Evolutionary conservation across 129 eudicot genomes (phyloP), one percentile per base, ranked within the genome.

Genomic region (Flaveria bidentis): DNA sequence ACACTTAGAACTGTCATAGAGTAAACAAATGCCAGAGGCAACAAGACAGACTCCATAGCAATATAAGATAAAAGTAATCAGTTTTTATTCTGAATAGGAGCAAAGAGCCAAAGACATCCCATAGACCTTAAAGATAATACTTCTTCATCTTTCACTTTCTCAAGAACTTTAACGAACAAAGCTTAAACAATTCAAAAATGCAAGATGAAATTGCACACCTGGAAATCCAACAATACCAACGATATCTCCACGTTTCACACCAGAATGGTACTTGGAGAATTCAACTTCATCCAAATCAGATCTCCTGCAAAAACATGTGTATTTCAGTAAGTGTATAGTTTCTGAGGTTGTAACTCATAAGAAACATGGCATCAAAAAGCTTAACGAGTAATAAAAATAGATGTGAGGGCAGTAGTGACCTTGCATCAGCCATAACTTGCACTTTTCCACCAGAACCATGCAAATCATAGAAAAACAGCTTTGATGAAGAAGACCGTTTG

Each of bases 361-460:
- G 18, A 36, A 73, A 39, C 53, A 72, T 17, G 0, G 1, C 20
- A 47, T 45, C 22, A 39, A 72, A 50, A 33, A 16, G 56, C 69
- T 73, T 65, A 25, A 30, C 4, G 44, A 4, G 45, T 4, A 73
- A 53, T 18, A 45, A 20, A 14, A n/a, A 71, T 17, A 3, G 26
- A 75, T 39, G 64, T 11, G 22, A 6, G 6, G 7, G 14, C 3
- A 5, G n/a, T 30, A 52, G 17, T 47, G 80, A 93, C 98, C 96
- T 93, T 84, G 96, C 97, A 87, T 91, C 97, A 47, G 96, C 82
- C 97, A 93, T 91, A 20, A 93, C 87, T 89, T 93, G 98, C 76
- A 93, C 93, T 82, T 93, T 93, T 57, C 86, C 91, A 84, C 93
- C 98, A 26, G 84, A 78, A 22, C 93, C 97, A 83, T 91, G 90